phyloP scores from a whole-genome alignment of 2,329 filamentous ascomycete genomes.

The Immersiporthe knoxdaviesiana region DNA sequence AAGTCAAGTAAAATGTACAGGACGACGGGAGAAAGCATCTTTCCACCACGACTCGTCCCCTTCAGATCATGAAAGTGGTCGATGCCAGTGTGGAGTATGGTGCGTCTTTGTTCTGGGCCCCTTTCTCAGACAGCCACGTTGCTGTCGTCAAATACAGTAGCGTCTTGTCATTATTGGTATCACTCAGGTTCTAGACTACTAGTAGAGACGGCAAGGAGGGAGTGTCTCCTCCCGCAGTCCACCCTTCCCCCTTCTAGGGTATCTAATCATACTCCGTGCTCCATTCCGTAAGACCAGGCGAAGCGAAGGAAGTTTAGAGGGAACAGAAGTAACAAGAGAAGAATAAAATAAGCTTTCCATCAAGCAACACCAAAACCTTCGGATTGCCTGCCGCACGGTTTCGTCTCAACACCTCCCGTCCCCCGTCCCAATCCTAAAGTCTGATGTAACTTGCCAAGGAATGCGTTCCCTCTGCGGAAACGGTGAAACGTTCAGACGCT shows the following conservation, averaged over 20 bases:
- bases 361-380: neutral
- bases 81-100: neutral
- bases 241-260: neutral
- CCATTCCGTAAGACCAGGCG: neutral
- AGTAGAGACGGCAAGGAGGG: neutral
- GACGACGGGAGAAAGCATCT: neutral
- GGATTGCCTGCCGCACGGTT: neutral
- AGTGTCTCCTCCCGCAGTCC: neutral
- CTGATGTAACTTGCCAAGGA: neutral
- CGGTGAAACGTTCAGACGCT: neutral
- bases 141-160: neutral
- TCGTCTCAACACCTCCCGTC: neutral
- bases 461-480: neutral
- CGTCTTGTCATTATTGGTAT: neutral
- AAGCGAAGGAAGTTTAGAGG: neutral
- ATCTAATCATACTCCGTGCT: neutral
- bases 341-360: neutral
- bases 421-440: neutral
- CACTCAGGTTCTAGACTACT: neutral
- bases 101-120: neutral
- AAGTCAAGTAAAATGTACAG: neutral
- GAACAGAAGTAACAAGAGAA: neutral
- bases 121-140: neutral
- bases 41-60: neutral
- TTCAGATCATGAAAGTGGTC: neutral